Evolutionary conservation across 148 eudicot genomes (phyloP), one percentile per base, ranked within the genome.

Genomic region (Mesembryanthemum crystallinum): DNA sequence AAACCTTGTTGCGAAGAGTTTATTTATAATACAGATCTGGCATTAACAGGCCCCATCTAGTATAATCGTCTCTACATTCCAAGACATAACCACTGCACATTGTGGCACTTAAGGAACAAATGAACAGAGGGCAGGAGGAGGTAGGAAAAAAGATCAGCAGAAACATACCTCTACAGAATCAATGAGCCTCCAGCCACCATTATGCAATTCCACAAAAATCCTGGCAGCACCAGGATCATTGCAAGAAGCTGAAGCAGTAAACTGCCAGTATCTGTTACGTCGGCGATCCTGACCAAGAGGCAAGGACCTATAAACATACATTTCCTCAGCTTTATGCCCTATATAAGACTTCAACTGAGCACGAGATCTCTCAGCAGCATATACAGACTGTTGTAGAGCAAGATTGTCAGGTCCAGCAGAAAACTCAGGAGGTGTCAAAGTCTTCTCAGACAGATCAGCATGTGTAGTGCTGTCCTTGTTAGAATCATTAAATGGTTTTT

Each of bases 281-380:
- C 98, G 91, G 49, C 98, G 91, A 75, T 95, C 98, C 67, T 90
- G 88, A 29, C 98, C 98, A 72, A 95, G 87, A 59, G 97, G 97
- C 88, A 92, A 83, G 13, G 98, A 95, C 83, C 95, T 84, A 72
- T 94, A 90, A n/a, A 83, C 89, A 83, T 90, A 90, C 81, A 87
- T 85, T 72, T 90, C 94, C 71, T 94, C 97, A 17, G 97, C 98
- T 84, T 84, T 89, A 70, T 89, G 86, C 11, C 92, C 90, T 77
- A 95, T 83, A 67, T 78, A 90, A 54, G 98, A 82, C 83, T 94
- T 94, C 27, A 89, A 80, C 76, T 90, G 88, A 39, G 93, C 87
- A 47, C 94, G 85, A 49, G 90, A 86, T 75, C 87, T 87, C 72
- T 92, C 97, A 21, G 90, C 86, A 76, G 84, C 88, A 85, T 81